Percentiles rank a stretch among this genome's conserved stretches.
Conservation (phyloP, 768 basidiomycete genomes). For the Phaeotremella skinneri region DNA sequence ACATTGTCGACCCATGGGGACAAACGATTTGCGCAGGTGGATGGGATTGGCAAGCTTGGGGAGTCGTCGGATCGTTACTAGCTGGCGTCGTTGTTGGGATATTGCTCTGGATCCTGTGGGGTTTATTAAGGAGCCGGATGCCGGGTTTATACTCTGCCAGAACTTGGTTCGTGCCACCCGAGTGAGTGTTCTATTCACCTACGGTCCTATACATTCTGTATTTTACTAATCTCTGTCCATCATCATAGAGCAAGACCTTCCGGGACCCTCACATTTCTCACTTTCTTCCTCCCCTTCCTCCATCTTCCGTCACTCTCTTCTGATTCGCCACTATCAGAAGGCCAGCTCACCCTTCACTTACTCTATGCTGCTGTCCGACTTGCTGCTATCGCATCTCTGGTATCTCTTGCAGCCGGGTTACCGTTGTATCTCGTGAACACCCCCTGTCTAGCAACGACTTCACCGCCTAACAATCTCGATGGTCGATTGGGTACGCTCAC, state of each 20-base stretch:
- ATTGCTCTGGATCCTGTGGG: slow-evolving; percentile 37
- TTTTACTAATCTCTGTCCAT: slow-evolving; percentile 4
- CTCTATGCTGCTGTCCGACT: slow-evolving; percentile 67
- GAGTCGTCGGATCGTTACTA: slow-evolving; percentile 20
- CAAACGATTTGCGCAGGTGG: slow-evolving; percentile 24
- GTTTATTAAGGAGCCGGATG: slow-evolving; percentile 16
- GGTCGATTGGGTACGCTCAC: slow-evolving; percentile 68
- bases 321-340: slow-evolving; percentile 70
- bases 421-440: slow-evolving; percentile 69
- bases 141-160: slow-evolving; percentile 28
- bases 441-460: slow-evolving; percentile 65
- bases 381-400: slow-evolving; percentile 64
- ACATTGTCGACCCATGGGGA: slow-evolving; percentile 3
- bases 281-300: slow-evolving; percentile 69
- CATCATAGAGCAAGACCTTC: slow-evolving; percentile 62
- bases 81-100: slow-evolving; percentile 28
- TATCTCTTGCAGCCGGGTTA: slow-evolving; percentile 68
- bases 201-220: not conserved
- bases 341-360: slow-evolving; percentile 67
- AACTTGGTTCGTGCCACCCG: slow-evolving; percentile 26
- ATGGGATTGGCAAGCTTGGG: slow-evolving; percentile 41
- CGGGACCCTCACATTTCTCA: slow-evolving; percentile 62
- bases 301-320: slow-evolving; percentile 59
- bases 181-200: slow-evolving; percentile 18
- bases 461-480: slow-evolving; percentile 55